phyloP scores from a whole-genome alignment of 805 yeast species.

The Metschnikowia picachoensis region DNA sequence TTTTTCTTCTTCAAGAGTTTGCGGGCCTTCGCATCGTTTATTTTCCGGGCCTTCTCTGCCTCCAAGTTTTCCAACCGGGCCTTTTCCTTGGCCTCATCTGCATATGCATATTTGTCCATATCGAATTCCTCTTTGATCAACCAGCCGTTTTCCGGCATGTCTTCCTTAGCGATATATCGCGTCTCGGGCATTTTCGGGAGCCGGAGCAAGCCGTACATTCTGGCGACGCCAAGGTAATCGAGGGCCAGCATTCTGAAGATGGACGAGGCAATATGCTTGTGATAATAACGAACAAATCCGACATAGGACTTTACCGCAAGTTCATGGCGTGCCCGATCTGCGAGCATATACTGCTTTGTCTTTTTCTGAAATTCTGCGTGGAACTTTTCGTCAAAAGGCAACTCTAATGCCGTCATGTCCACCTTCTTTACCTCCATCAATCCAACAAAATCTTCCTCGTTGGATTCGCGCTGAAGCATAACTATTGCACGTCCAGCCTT shows the following conservation, averaged over 20 bases:
- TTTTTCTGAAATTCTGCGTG: constrained; percentile 26
- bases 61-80: constrained; percentile 57
- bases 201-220: constrained; percentile 73
- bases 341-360: constrained; percentile 52
- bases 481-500: constrained; percentile 75
- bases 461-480: constrained; percentile 61
- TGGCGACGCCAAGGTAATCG: constrained; percentile 70
- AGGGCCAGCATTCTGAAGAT: constrained; percentile 73
- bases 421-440: constrained; percentile 72
- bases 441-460: constrained; percentile 78
- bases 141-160: constrained; percentile 74
- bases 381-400: constrained; percentile 21
- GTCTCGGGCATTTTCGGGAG: constrained; percentile 95
- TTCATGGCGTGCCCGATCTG: constrained; percentile 80
- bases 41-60: constrained; percentile 36
- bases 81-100: constrained; percentile 61
- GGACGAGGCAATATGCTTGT: constrained; percentile 84
- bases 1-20: constrained; percentile 49
- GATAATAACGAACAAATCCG: constrained; percentile 76
- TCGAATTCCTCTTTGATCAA: constrained; percentile 52
- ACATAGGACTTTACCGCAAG: constrained; percentile 76
- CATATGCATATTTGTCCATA: constrained; percentile 63
- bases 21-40: constrained; percentile 39
- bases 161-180: constrained; percentile 41
- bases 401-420: constrained; percentile 39